Base-by-base conservation (phyloP, 2,329 filamentous ascomycete genomes). In the Dactylonectria estremocensis region DNA sequence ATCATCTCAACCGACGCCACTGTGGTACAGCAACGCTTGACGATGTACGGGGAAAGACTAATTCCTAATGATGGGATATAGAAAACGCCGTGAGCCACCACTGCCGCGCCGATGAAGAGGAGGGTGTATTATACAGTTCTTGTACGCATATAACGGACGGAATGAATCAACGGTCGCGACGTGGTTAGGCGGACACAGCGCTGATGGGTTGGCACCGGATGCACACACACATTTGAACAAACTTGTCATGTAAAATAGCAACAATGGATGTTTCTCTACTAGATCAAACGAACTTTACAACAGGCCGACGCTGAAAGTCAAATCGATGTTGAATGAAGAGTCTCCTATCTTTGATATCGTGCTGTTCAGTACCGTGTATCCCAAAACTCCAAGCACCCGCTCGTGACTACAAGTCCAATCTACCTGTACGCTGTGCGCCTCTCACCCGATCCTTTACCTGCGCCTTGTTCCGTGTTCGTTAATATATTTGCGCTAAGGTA, bases 111-210 rank as follows among this genome's bases (percentile, higher is more conserved):
- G 43, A 59, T 31, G 55, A 45, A 49, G 62, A 57, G 64, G 43
- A 40, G 53, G 60, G 28, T 76, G 74, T 76, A 76, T 75, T 72
- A 76, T 75, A 76, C 54, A 60, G 55, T 61, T 64, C 37, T 66
- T 68, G 63, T 72, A 67, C 57, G 61, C 70, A 70, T 75, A 67
- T 71, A 71, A 56, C 35, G 68, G 57, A 64, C 13, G 40, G 54
- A 54, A 67, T 52, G 59, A 61, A 49, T 63, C 43, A 54, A 56
- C 50, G 56, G 56, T 20, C 33, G 31, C 18, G 56, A 35, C 31
- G 43, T 56, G 60, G 56, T 31, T 22, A 57, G 61, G 61, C 45
- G 53, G 49, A 31, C 40, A 55, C 50, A 59, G 52, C 46, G 11
- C 50, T 14, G 22, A n/a, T 49, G 43, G 52, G 33, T 22, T 35